Evolutionary conservation across 345 rosid genomes (phyloP).

Genomic region (Eucalyptus cladocalyx): DNA sequence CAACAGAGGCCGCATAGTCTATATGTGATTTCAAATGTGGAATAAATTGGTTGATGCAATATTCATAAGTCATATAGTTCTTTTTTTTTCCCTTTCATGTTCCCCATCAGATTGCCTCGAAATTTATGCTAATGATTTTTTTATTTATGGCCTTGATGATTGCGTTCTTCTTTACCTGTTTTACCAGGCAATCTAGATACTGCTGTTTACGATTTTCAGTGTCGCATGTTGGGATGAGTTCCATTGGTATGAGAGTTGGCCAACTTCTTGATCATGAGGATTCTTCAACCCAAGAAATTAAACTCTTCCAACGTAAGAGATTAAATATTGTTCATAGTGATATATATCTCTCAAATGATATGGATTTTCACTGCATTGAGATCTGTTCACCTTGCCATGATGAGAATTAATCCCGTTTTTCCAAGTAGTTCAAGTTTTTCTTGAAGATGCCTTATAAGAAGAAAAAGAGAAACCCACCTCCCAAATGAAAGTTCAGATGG

Average conservation of each 20-base stretch:
- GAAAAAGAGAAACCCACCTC: not conserved
- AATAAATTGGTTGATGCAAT: not conserved
- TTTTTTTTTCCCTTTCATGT: not conserved
- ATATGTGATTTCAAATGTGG: not conserved
- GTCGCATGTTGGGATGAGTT: slow-evolving; percentile 44
- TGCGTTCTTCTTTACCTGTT: not conserved
- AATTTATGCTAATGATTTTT: not conserved
- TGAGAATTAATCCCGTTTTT: not conserved
- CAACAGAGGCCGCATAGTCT: not conserved
- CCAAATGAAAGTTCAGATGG: not conserved
- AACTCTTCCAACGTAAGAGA: slow-evolving; percentile 30
- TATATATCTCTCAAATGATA: not conserved
- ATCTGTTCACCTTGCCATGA: not conserved
- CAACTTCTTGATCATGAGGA: slow-evolving; percentile 26
- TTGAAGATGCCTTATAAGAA: not conserved
- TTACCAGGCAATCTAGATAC: slow-evolving; percentile 15
- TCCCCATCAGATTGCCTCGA: not conserved
- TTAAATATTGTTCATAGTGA: not conserved
- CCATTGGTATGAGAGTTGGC: slow-evolving; percentile 32
- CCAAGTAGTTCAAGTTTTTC: not conserved
- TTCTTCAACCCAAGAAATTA: slow-evolving; percentile 25
- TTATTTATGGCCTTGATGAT: not conserved
- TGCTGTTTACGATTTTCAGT: slow-evolving; percentile 5
- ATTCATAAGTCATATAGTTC: not conserved
- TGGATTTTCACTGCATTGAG: not conserved